These are phyloP conservation scores for Acanthamoeba castellanii DNA, from an alignment of 208 protist genomes.

Conservation along the genomic window DNA sequence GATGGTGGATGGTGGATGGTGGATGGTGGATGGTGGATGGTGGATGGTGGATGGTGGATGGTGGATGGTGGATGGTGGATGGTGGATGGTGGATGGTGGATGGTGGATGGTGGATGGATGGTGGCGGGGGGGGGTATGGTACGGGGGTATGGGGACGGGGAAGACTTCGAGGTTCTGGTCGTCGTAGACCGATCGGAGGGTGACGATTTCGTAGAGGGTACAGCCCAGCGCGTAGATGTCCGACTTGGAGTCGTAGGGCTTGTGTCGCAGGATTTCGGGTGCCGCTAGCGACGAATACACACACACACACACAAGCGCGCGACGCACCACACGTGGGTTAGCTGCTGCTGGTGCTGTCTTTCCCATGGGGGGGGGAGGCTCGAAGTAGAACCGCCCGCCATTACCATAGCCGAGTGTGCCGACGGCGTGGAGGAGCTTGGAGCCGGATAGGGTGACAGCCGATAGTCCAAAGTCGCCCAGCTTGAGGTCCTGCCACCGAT, in stretches of 20 bases:
- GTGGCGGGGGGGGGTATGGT: background rate
- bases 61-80: no score
- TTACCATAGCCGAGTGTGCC: slow-evolving; percentile 14
- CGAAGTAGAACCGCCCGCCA: background rate
- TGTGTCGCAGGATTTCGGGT: slow-evolving; percentile 34
- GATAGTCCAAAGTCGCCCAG: slow-evolving; percentile 32
- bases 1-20: no score
- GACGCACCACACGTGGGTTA: no score
- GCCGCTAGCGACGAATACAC: no score
- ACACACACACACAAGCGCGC: no score
- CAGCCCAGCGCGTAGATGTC: slow-evolving; percentile 36
- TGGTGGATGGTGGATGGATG: background rate
- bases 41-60: no score
- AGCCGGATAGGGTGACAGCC: background rate
- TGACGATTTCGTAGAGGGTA: slow-evolving; percentile 41
- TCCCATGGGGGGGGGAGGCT: background rate
- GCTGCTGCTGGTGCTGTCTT: no score
- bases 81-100: no score
- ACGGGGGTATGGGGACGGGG: background rate
- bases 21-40: no score
- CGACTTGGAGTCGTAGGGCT: slow-evolving; percentile 40
- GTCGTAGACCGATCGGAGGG: slow-evolving; percentile 12
- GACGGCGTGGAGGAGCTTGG: background rate
- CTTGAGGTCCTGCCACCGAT: slow-evolving; percentile 20
- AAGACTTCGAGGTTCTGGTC: slow-evolving; percentile 19